phyloP scores from a whole-genome alignment of 768 basidiomycete genomes.

The Kwoniella bestiolae region DNA sequence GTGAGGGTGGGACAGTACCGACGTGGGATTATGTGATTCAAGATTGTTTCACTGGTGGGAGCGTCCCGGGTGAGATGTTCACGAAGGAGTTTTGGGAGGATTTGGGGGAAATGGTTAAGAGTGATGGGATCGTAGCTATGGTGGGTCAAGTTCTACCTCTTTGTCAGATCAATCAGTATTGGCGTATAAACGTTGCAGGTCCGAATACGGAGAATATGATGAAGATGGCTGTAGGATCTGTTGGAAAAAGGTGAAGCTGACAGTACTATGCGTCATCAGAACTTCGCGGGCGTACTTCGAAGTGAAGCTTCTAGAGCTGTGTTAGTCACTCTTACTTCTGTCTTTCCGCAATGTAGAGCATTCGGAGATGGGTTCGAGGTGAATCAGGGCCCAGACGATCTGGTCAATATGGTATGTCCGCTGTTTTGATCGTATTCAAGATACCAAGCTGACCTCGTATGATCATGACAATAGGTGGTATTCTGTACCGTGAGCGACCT shows the following conservation, averaged over 20 bases:
- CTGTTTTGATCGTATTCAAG: not conserved
- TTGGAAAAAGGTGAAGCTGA: not conserved
- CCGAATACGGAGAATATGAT: too few relatives aligned
- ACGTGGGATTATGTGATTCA: constrained; percentile 72
- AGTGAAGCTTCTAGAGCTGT: constrained; percentile 71
- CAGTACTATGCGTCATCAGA: constrained; percentile 9
- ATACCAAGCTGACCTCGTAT: not conserved
- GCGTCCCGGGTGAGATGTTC: constrained; percentile 83
- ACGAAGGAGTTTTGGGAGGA: constrained; percentile 81
- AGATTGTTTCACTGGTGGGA: constrained; percentile 92
- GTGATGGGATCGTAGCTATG: constrained; percentile 77
- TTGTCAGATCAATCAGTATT: too few relatives aligned
- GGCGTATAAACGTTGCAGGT: too few relatives aligned
- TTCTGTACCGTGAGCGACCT: constrained; percentile 67
- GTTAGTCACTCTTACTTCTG: constrained; percentile 68
- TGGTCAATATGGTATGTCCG: constrained; percentile 72
- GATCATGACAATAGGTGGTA: constrained; percentile 66
- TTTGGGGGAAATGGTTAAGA: constrained; percentile 67
- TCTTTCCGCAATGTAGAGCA: constrained; percentile 78
- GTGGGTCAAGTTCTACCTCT: constrained; percentile 62
- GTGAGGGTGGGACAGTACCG: constrained; percentile 1
- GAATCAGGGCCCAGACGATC: constrained; percentile 60
- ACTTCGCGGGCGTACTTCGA: constrained; percentile 71
- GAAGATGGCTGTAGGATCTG: too few relatives aligned
- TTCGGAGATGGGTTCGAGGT: constrained; percentile 73